Percentiles rank a stretch among this genome's conserved stretches.
Conservation (phyloP, 495 filamentous ascomycete genomes). For the Glarea lozoyensis region DNA sequence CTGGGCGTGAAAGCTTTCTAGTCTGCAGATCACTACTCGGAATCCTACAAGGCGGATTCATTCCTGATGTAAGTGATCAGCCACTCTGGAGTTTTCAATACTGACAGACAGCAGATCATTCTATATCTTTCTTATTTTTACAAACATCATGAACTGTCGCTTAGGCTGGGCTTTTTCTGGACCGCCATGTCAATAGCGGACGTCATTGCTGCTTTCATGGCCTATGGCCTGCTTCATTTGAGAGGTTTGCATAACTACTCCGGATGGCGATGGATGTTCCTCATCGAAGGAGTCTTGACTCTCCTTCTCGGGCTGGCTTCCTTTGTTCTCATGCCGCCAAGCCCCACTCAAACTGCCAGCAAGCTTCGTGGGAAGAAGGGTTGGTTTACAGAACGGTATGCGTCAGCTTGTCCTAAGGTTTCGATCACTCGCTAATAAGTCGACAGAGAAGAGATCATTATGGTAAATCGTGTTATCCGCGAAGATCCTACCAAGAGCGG, state of each 20-base stretch:
- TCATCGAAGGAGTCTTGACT: constrained; percentile 48
- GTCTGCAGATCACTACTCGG: constrained; percentile 57
- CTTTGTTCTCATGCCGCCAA: constrained; percentile 63
- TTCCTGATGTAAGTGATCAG: constrained; percentile 27
- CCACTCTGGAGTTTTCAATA: too few relatives aligned
- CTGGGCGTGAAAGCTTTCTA: constrained; percentile 52
- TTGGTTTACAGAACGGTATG: constrained; percentile 54
- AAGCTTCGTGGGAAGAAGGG: constrained; percentile 62
- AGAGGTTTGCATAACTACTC: constrained; percentile 46
- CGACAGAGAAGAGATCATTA: constrained; percentile 53
- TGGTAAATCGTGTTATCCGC: constrained; percentile 68
- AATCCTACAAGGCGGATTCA: constrained; percentile 69
- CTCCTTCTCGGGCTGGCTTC: constrained; percentile 56
- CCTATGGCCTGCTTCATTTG: constrained; percentile 65
- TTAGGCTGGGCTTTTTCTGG: constrained; percentile 65
- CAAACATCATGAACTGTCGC: constrained; percentile 59
- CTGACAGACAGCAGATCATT: constrained; percentile 34
- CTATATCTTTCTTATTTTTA: constrained; percentile 77
- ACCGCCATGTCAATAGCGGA: constrained; percentile 56
- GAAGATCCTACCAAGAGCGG: constrained; percentile 62
- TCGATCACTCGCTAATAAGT: constrained; percentile 27
- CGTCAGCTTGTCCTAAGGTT: constrained; percentile 20
- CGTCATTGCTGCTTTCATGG: constrained; percentile 62
- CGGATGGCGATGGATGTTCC: constrained; percentile 71
- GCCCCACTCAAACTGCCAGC: constrained; percentile 57